A percentile compares a stretch with the other conserved stretches of the same genome.
phyloP scores from a whole-genome alignment of 23 red algal genomes.

The Chondrus crispus region DNA sequence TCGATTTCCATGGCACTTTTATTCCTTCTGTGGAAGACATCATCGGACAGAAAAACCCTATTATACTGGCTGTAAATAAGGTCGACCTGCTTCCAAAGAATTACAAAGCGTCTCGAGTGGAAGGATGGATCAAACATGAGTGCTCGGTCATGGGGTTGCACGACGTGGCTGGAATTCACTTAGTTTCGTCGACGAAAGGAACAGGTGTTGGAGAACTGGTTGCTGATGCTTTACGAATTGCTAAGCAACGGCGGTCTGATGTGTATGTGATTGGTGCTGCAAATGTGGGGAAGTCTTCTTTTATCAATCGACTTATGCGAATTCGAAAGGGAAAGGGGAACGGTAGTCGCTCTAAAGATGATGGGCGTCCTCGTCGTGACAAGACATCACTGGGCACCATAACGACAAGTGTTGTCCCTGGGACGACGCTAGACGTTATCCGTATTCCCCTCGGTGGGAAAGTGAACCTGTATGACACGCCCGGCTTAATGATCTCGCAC shows the following conservation, averaged over 20 bases:
- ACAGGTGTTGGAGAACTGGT: constrained; percentile 55
- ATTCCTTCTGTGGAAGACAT: constrained; percentile 69
- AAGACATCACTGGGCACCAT: not conserved
- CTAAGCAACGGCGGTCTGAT: constrained; percentile 28
- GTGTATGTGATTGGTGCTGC: constrained; percentile 95
- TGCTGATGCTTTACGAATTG: constrained; percentile 54
- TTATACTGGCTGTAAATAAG: constrained; percentile 91
- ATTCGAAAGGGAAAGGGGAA: not conserved
- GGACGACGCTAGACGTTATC: constrained; percentile 90
- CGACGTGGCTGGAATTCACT: constrained; percentile 55
- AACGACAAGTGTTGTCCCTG: constrained; percentile 89
- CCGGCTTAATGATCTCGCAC: constrained; percentile 85
- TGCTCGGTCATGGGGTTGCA: constrained; percentile 49
- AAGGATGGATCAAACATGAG: constrained; percentile 73
- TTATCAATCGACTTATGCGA: constrained; percentile 80
- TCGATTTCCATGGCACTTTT: constrained; percentile 90
- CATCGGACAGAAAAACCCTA: constrained; percentile 51
- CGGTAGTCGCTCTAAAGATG: not conserved
- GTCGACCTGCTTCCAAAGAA: constrained; percentile 79
- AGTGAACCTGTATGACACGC: constrained; percentile 85
- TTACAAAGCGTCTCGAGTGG: constrained; percentile 62
- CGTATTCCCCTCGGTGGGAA: constrained; percentile 65
- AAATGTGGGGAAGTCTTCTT: constrained; percentile 95
- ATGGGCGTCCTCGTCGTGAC: not conserved
- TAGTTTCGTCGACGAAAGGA: constrained; percentile 71